A percentile compares a stretch with the other conserved stretches of the same genome.
These are phyloP conservation scores for Leishmania aethiopica DNA, from an alignment of 208 protist genomes.

Conservation along the genomic window DNA sequence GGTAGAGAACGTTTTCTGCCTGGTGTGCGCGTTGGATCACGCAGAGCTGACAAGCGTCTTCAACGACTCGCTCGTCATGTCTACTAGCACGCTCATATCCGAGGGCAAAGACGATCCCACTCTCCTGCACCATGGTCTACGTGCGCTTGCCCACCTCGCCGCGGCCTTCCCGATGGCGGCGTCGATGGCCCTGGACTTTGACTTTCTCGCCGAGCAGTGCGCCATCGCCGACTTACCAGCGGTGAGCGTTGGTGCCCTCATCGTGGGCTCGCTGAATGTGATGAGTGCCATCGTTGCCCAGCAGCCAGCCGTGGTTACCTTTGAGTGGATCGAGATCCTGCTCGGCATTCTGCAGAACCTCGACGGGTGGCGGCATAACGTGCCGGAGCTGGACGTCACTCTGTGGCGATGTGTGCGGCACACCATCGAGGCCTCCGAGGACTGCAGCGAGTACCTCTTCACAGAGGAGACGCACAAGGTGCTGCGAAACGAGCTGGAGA, in stretches of 20 bases:
- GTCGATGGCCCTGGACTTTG: conserved; percentile 68
- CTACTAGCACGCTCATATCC: conserved; percentile 51
- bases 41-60: conserved; percentile 26
- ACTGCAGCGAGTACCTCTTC: conserved; percentile 60
- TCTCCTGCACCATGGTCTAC: conserved; percentile 37
- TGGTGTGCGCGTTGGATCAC: conserved; percentile 32
- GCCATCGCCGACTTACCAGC: conserved; percentile 6
- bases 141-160: conserved; percentile 42
- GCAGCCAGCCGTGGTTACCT: conserved; percentile 55
- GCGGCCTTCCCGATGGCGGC: conserved; percentile 51
- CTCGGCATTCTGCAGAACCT: conserved; percentile 29
- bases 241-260: conserved; percentile 33
- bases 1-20: conserved; percentile 19
- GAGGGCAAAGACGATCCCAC: conserved; percentile 23
- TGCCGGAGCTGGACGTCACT: conserved; percentile 20
- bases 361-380: conserved; percentile 16
- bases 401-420: conserved; percentile 45
- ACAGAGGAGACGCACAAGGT: conserved; percentile 38
- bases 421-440: conserved; percentile 57
- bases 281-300: conserved; percentile 63
- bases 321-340: conserved; percentile 85
- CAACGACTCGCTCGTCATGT: conserved; percentile 31
- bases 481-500: conserved; percentile 25
- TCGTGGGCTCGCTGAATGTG: conserved; percentile 61
- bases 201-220: conserved; percentile 55